Evolutionary conservation across 257 asterid species (phyloP), one percentile per base, ranked within the genome.

Genomic region (Mentha longifolia): DNA sequence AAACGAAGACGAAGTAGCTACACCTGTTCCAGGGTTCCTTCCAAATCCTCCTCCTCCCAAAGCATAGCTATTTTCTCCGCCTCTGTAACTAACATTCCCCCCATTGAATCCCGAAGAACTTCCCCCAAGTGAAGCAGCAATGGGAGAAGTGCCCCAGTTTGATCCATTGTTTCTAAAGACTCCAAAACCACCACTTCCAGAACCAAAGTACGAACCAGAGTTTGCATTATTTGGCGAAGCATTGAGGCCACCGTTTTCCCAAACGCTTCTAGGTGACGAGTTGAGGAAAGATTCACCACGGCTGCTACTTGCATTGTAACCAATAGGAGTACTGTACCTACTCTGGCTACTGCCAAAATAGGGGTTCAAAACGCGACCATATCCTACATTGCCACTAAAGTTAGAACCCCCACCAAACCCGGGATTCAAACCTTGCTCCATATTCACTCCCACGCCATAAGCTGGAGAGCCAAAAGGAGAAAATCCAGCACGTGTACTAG

Each of bases 251-350:
- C 85, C 80, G 64, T 77, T 80, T 63, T 94, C 96, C 96, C 96
- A 85, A 35, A 83, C 77, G 76, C 83, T 92, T 82, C 93, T 82
- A 2, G 95, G 65, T 31, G 93, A 71, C 1, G 93, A 79, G 70
- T 82, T 80, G 7, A 85, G 56, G 65, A 81, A 81, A 17, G 92
- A 82, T 42, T 85, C 92, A 20, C 89, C 86, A 7, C 92, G 71
- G 79, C 68, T 85, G 78, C 70, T 77, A 79, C 71, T 82, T 43
- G 65, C 62, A 69, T 84, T 85, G 54, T 86, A 89, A 42, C 98
- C 96, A 72, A 89, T 83, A 59, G 98, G 94, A 56, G 87, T 79
- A 63, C 69, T 86, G 72, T 86, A 89, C 78, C 98, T 81, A 82
- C 78, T 82, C 61, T 87, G 86, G 16, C 63, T 79, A 52, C 77